Evolutionary conservation across 1,284 basidiomycete species (phyloP), one percentile per base, ranked within the genome.

Genomic region (Amylostereum chailletii): DNA sequence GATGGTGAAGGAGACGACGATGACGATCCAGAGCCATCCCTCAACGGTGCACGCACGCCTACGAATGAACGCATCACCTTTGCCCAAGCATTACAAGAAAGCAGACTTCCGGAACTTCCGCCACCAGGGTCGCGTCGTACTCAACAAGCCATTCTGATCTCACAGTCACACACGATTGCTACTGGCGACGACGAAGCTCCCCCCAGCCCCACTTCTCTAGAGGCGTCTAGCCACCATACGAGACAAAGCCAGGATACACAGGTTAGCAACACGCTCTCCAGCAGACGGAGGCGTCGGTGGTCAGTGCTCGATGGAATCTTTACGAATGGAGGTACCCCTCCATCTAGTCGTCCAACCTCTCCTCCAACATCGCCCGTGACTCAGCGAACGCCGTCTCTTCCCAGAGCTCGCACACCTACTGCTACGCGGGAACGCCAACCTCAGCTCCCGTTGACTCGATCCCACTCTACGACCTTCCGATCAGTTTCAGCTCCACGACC

Each of bases 51-150:
- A 4, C 60, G 60, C 4, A 65, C 66, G 2, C 66, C 69, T 0
- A 66, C 62, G 10, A 73, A 77, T 47, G 83, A 86, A 47, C 72
- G 75, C 9, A 83, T 90, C 44, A 82, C 79, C 36, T 74, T 90
- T 40, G 80, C 75, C 0, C 80, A 90, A 55, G 81, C 82, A 19
- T 67, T 90, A 19, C 60, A 85, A 51, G 87, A 90, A 66, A 90
- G 87, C 57, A 79, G 87, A 42, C 62, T 87, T 45, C 85, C 88
- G 5, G 74, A 83, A 44, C 61, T 86, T 6, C 83, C 86, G 9
- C 87, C 86, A 7, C 68, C 71, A 37, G 87, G 86, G n/a, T 75
- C 80, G 26, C 68, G 69, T 47, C 77, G 66, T 50, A 69, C 77
- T 10, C 86, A 89, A 59, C 75, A 83, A 41, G 77, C 86, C 11